Conservation (phyloP, 345 rosid species). For the Gossypium turneri region DNA sequence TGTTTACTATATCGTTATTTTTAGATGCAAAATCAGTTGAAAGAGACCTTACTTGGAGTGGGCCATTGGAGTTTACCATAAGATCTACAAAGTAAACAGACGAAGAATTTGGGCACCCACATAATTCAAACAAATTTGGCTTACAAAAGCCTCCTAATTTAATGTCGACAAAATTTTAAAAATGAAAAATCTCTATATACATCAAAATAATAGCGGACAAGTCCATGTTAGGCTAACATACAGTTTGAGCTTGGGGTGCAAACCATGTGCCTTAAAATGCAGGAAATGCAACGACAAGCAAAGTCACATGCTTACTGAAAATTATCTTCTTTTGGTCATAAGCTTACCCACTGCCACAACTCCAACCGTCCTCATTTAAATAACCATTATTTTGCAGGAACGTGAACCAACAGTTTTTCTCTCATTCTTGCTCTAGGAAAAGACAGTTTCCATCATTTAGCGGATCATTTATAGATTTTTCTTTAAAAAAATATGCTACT, state of each 20-base stretch:
- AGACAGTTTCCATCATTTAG: neutral
- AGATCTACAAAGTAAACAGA: too few relatives aligned
- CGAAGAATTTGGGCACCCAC: neutral
- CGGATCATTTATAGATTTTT: neutral
- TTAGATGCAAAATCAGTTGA: neutral
- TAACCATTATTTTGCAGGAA: neutral
- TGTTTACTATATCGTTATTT: too few relatives aligned
- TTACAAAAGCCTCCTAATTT: neutral
- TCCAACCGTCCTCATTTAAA: neutral
- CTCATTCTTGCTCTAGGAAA: neutral
- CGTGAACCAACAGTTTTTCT: neutral
- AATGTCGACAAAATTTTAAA: too few relatives aligned
- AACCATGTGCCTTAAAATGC: neutral
- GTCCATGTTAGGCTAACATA: neutral
- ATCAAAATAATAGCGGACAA: neutral
- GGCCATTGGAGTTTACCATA: neutral
- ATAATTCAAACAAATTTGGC: neutral
- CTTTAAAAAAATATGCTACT: too few relatives aligned
- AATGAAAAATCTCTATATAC: neutral
- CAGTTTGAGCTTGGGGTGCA: neutral
- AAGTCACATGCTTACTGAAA: neutral
- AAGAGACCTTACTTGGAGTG: neutral
- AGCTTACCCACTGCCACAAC: neutral
- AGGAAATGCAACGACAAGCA: neutral
- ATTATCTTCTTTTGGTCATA: neutral